Percentiles rank a stretch among this genome's conserved stretches.
phyloP scores from a whole-genome alignment of 257 asterid genomes.

The Solanum bukasovii region DNA sequence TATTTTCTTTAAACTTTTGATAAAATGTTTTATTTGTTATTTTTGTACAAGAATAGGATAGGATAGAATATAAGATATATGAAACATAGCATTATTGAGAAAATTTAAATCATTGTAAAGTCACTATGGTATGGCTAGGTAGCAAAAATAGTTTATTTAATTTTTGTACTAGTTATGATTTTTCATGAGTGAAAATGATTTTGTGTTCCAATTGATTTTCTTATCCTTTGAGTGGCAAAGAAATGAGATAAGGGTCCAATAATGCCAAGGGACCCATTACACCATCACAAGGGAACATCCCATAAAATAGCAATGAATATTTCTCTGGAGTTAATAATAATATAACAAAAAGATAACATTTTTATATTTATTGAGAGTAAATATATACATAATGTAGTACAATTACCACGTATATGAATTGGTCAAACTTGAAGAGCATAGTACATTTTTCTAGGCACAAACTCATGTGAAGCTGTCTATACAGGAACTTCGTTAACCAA shows the following conservation, averaged over 20 bases:
- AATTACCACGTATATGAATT: background rate
- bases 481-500: background rate
- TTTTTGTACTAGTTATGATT: background rate
- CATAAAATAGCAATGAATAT: background rate
- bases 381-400: background rate
- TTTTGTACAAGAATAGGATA: background rate
- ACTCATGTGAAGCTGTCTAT: background rate
- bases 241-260: background rate
- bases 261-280: background rate
- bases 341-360: background rate
- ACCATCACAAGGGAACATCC: background rate
- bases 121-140: too few species aligned
- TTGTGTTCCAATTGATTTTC: background rate
- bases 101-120: too few species aligned
- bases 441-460: background rate
- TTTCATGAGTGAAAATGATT: constrained; percentile 15
- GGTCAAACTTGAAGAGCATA: background rate
- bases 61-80: background rate
- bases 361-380: background rate
- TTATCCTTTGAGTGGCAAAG: background rate
- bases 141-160: too few species aligned
- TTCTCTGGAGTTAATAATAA: background rate
- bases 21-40: background rate
- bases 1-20: background rate
- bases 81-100: background rate